phyloP scores from a whole-genome alignment of 768 basidiomycete species.

The Leccinum arenicola region DNA sequence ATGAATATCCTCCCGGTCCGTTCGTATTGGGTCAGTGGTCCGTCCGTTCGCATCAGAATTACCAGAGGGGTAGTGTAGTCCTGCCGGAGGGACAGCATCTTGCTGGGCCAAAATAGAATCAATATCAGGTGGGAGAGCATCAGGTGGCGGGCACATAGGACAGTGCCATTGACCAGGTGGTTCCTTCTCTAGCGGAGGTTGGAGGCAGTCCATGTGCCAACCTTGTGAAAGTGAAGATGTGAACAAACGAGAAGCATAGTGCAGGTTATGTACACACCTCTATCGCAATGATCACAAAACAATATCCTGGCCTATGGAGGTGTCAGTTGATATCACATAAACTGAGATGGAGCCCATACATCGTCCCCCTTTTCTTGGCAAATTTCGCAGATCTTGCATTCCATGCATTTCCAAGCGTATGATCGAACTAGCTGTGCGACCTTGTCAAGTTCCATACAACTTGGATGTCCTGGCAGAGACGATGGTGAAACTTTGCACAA shows the following conservation, averaged over 20 bases:
- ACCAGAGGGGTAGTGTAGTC: conserved; percentile 14
- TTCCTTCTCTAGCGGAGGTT: conserved; percentile 64
- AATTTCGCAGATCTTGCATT: conserved; percentile 91
- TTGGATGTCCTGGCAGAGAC: conserved; percentile 67
- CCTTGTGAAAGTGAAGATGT: conserved; percentile 38
- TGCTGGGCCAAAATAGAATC: conserved; percentile 22
- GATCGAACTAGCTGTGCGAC: conserved; percentile 59
- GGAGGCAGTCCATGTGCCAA: conserved; percentile 82
- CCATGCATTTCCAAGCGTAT: conserved; percentile 85
- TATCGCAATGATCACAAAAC: conserved; percentile 93
- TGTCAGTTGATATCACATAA: conserved; percentile 20
- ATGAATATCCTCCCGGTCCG: conserved; percentile 31
- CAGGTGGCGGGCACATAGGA: conserved; percentile 51
- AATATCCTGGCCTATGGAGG: conserved; percentile 65
- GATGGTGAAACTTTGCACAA: neutral
- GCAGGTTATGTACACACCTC: conserved; percentile 48
- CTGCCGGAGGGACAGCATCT: conserved; percentile 43
- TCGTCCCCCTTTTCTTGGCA: conserved; percentile 85
- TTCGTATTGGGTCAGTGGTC: conserved; percentile 26
- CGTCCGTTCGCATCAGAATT: conserved; percentile 29
- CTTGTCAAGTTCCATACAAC: conserved; percentile 67
- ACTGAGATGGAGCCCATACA: conserved; percentile 48
- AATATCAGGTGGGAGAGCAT: conserved; percentile 9
- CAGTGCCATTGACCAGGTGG: conserved; percentile 82
- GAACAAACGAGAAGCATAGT: conserved; percentile 4